These are phyloP conservation scores for Nectriaceae sp. DNA, from an alignment of 2,329 filamentous ascomycete genomes.

Conservation along the genomic window DNA sequence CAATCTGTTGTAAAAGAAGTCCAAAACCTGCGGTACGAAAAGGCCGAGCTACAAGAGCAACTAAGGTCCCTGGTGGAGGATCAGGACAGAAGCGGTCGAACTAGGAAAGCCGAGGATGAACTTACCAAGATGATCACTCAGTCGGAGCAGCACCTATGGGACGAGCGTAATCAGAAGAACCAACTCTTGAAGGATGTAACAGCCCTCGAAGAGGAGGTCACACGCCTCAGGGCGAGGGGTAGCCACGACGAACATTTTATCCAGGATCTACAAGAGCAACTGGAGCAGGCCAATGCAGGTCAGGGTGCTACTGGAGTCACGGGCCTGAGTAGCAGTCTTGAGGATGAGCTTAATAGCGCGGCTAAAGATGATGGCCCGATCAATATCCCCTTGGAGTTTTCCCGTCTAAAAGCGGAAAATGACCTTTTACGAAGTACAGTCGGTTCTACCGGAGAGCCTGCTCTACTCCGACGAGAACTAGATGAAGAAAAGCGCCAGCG, in stretches of 20 bases:
- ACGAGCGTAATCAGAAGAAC: conserved; percentile 47
- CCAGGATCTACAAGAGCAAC: conserved; percentile 61
- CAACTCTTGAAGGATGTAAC: conserved; percentile 48
- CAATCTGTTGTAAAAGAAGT: conserved; percentile 58
- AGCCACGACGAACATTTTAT: conserved; percentile 56
- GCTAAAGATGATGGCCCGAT: conserved; percentile 38
- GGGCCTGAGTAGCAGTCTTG: conserved; percentile 47
- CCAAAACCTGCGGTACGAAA: conserved; percentile 55
- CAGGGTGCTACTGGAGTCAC: conserved; percentile 22
- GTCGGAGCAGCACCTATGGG: conserved; percentile 44
- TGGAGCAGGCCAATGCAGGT: conserved; percentile 39
- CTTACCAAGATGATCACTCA: conserved; percentile 44
- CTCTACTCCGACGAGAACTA: conserved; percentile 55
- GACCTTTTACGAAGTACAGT: conserved; percentile 57
- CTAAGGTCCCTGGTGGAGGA: conserved; percentile 40
- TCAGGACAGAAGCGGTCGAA: conserved; percentile 35
- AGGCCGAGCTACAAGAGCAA: conserved; percentile 54
- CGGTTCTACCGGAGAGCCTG: conserved; percentile 55
- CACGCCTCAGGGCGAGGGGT: conserved; percentile 48
- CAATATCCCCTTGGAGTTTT: conserved; percentile 53
- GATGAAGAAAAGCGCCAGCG: conserved; percentile 54
- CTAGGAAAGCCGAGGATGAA: conserved; percentile 40
- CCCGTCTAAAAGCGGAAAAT: conserved; percentile 63
- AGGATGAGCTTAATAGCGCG: conserved; percentile 60
- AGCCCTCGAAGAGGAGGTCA: conserved; percentile 49